Evolutionary conservation across 1,284 basidiomycete genomes (phyloP).

Genomic region (Xanthoconium separans): DNA sequence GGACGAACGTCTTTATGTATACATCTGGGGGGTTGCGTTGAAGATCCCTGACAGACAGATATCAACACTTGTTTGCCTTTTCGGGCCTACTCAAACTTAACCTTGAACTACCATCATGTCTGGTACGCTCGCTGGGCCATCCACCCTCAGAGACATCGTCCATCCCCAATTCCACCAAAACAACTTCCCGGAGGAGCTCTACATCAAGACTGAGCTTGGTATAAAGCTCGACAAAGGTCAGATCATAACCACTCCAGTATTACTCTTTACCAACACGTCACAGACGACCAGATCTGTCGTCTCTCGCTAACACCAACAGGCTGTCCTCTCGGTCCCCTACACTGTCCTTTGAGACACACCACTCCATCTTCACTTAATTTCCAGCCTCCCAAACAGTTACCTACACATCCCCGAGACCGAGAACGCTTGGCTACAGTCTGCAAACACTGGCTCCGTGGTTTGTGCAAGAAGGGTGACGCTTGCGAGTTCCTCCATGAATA

Average conservation of each 20-base stretch:
- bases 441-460: conserved; percentile 98
- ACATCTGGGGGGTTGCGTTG: neutral
- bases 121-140: conserved; percentile 63
- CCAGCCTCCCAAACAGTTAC: conserved; percentile 77
- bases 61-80: neutral
- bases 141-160: conserved; percentile 71
- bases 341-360: conserved; percentile 91
- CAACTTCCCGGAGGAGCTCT: conserved; percentile 82
- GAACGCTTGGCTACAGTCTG: conserved; percentile 94
- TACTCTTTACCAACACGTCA: neutral
- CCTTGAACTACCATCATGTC: conserved; percentile 26
- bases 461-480: conserved; percentile 97
- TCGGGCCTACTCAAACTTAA: neutral
- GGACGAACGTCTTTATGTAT: neutral
- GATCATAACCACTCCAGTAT: conserved; percentile 6
- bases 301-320: conserved; percentile 75
- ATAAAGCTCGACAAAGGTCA: conserved; percentile 92
- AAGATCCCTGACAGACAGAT: neutral
- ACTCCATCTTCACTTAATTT: conserved; percentile 85
- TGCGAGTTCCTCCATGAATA: conserved; percentile 99
- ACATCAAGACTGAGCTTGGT: conserved; percentile 81
- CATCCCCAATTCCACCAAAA: conserved; percentile 93
- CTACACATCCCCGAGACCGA: conserved; percentile 79
- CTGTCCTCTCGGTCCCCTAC: conserved; percentile 84
- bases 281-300: conserved; percentile 91